Conservation (phyloP, 495 filamentous ascomycete genomes). For the Hypoxylon lienhwacheense region DNA sequence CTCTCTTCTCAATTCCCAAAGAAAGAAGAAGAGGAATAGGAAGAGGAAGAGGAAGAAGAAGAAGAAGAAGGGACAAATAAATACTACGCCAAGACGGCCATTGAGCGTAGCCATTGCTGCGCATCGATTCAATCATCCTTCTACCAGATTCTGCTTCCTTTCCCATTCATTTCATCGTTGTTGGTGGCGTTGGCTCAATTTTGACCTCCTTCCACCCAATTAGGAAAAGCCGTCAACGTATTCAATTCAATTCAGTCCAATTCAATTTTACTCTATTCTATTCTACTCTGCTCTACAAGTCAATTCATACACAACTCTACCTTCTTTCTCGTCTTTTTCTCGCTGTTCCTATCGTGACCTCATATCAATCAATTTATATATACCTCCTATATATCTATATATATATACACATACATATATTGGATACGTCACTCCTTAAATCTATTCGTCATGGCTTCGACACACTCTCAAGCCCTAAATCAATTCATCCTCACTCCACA, state of each 20-base stretch:
- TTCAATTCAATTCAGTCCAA: constrained; percentile 13
- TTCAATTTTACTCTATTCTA: neutral
- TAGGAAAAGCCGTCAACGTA: constrained; percentile 19
- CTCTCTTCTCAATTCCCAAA: too few relatives aligned
- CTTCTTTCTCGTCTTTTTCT: neutral
- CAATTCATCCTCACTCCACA: constrained; percentile 69
- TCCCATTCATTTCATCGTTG: constrained; percentile 10
- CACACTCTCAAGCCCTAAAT: constrained; percentile 43
- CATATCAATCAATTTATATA: constrained; percentile 37
- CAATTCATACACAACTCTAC: neutral
- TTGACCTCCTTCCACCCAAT: constrained; percentile 15
- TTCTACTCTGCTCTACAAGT: neutral
- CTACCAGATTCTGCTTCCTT: constrained; percentile 11
- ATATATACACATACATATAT: too few relatives aligned
- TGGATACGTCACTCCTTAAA: too few relatives aligned
- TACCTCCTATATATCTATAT: constrained; percentile 25
- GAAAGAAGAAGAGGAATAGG: too few relatives aligned
- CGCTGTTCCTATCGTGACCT: neutral
- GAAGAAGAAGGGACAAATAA: too few relatives aligned
- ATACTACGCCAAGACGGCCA: constrained; percentile 18
- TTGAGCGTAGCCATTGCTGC: constrained; percentile 30
- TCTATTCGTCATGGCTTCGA: constrained; percentile 50
- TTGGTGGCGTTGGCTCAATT: constrained; percentile 16
- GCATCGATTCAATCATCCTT: constrained; percentile 18
- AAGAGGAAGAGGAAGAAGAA: too few relatives aligned